Evolutionary conservation across 352 stramenopile species (phyloP), one percentile per base, ranked within the genome.

Genomic region (Globisporangium middletonii): DNA sequence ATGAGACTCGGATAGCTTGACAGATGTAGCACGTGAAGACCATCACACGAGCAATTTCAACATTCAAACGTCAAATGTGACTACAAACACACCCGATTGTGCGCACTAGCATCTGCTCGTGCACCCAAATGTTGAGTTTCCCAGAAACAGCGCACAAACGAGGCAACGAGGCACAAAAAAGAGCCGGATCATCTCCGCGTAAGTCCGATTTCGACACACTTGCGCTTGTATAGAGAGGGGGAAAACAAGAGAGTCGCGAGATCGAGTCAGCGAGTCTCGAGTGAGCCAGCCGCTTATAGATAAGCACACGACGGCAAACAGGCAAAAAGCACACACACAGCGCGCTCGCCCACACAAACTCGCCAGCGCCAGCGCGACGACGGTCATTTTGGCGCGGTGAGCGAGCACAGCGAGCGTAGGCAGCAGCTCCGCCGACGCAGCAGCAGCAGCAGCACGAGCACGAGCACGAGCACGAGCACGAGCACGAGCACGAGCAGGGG

Each of bases 261-360:
- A 53, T 47, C 33, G 33, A 55, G 33, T 55, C 33, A 55, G 37
- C 23, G 23, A 23, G 23, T 23, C 23, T 47, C 33, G 33, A 55
- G 33, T 55, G 18, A 55, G 37, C 26, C 33, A 19, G 23, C 9
- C 41, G 41, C 41, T 19, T 45, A 19, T 19, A 16, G 15, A 45
- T 45, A 45, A 45, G 41, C 41, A 45, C 41, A n/a, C 38, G 12
- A 44, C 38, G 38, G 12, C 12, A 15, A 44, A 11, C 38, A 44
- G 35, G 8, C 8, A 12, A 8, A 41, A 12, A 41, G 35, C 35
- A 41, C 8, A 15, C 12, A 44, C 9, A 44, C 13, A 45, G 38
- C 41, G 8, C 47, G 47, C 47, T 23, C 23, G 23, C 23, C 23
- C 23, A 23, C 23, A 23, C 35, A 51, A 9, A 33, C 28, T 52